Conservation (phyloP, 208 protist genomes). For the Novymonas esmeraldas region DNA sequence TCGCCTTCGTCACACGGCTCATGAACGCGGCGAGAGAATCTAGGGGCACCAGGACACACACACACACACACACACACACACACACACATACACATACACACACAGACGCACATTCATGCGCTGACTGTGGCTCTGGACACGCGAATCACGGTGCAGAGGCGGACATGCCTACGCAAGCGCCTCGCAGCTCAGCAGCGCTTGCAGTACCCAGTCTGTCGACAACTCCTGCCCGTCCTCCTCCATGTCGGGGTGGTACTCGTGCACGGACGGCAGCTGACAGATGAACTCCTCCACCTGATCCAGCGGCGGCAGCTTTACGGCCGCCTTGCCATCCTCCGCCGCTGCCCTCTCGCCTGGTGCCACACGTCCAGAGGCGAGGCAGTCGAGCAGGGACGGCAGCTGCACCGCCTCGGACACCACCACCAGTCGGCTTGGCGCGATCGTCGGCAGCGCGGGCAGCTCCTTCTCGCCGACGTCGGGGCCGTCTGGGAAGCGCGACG, state of each 20-base stretch:
- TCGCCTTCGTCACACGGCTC: no score
- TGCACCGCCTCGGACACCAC: slow-evolving; percentile 22
- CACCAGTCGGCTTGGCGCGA: slow-evolving; percentile 21
- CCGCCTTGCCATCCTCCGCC: slow-evolving; percentile 7
- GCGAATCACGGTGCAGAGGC: no score
- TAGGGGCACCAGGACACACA: no score
- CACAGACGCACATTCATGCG: no score
- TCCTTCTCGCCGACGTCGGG: not conserved
- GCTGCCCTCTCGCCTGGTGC: not conserved
- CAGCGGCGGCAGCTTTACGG: slow-evolving; percentile 31
- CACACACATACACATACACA: no score
- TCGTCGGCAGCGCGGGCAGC: slow-evolving; percentile 17
- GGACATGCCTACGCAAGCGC: slow-evolving; percentile 33
- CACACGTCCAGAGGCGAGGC: slow-evolving; percentile 9
- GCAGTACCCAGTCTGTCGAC: slow-evolving; percentile 46
- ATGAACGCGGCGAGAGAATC: no score
- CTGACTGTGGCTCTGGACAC: no score
- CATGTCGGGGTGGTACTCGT: slow-evolving; percentile 43
- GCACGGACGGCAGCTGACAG: slow-evolving; percentile 30
- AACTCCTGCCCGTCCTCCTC: slow-evolving; percentile 26
- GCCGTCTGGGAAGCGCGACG: not conserved
- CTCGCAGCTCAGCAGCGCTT: slow-evolving; percentile 25
- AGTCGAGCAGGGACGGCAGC: slow-evolving; percentile 28
- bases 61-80: no score
- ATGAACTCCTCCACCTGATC: slow-evolving; percentile 41